These are phyloP conservation scores for Ceratobasidium sp. DNA, from an alignment of 1,284 basidiomycete genomes.

Conservation along the genomic window DNA sequence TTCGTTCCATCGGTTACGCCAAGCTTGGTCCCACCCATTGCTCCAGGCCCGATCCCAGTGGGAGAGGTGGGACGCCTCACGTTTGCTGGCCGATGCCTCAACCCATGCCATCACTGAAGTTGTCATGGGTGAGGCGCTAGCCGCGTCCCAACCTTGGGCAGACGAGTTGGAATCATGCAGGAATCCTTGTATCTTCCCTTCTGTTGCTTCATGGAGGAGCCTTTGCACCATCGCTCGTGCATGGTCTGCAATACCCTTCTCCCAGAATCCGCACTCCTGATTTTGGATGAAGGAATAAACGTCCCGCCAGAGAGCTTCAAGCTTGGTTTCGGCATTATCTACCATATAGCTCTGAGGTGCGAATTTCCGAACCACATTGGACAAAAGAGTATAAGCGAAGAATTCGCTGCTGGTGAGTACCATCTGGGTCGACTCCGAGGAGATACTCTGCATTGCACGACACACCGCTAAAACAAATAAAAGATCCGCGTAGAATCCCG, in stretches of 20 bases:
- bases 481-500: not conserved
- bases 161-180: not conserved
- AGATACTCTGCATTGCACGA: not conserved
- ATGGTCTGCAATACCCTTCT: not conserved
- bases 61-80: not conserved
- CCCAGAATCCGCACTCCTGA: not conserved
- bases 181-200: not conserved
- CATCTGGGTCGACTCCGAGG: not conserved
- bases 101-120: conserved; percentile 1
- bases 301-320: conserved; percentile 13
- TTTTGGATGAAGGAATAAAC: not conserved
- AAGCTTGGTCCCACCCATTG: not conserved
- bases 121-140: not conserved
- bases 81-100: not conserved
- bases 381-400: conserved; percentile 1
- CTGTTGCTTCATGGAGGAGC: not conserved
- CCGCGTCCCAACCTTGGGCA: not conserved
- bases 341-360: not conserved
- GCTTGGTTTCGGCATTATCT: not conserved
- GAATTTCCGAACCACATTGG: not conserved
- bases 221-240: not conserved
- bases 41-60: conserved; percentile 1
- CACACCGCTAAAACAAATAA: not conserved
- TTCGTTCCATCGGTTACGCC: not conserved
- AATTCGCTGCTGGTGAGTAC: not conserved